Evolutionary conservation across 371 early-diverging fungal species (phyloP).

Genomic region (Mucor piriformis): DNA sequence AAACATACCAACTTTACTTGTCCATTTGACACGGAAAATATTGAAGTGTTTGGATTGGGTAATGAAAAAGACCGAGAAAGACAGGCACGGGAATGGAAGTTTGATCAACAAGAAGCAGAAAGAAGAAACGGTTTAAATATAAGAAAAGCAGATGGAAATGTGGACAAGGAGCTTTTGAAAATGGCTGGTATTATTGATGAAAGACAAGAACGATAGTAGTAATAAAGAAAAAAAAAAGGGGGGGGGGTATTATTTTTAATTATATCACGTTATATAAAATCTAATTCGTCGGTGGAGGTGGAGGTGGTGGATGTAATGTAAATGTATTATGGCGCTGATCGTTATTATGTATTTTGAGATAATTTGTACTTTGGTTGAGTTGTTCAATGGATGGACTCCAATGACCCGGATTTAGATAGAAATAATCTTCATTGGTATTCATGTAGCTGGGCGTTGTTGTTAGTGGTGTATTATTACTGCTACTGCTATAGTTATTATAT

Average conservation of each 20-base stretch:
- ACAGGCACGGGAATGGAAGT: constrained; percentile 59
- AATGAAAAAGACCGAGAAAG: constrained; percentile 37
- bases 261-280: neutral
- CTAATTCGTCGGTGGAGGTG: neutral
- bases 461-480: neutral
- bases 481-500: neutral
- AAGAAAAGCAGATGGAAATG: constrained; percentile 42
- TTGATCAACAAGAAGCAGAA: constrained; percentile 60
- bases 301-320: constrained; percentile 2
- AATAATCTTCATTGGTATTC: constrained; percentile 4
- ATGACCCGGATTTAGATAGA: constrained; percentile 1
- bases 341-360: constrained; percentile 3
- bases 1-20: constrained; percentile 13
- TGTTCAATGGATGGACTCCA: constrained; percentile 15
- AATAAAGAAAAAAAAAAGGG: neutral
- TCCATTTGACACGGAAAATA: constrained; percentile 54
- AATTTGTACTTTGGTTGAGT: constrained; percentile 7
- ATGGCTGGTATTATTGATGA: constrained; percentile 56
- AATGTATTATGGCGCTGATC: constrained; percentile 2
- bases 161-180: constrained; percentile 50
- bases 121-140: constrained; percentile 50
- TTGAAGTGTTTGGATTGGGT: constrained; percentile 68
- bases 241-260: neutral
- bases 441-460: neutral
- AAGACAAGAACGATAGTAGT: constrained; percentile 23